phyloP scores from a whole-genome alignment of 2,329 filamentous ascomycete genomes.

The Stachybotrys echinatus region DNA sequence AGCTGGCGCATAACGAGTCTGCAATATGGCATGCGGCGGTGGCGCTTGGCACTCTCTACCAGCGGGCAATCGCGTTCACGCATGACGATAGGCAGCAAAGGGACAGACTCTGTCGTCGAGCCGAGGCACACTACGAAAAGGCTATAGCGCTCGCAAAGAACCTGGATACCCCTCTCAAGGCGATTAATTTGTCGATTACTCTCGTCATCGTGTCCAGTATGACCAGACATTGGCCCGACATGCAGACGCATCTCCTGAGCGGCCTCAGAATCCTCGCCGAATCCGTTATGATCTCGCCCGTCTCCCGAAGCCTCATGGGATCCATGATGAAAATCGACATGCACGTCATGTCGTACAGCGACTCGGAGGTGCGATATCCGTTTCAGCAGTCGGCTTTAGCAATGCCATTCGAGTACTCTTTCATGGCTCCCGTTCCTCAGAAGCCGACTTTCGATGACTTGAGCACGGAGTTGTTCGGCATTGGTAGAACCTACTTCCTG shows the following conservation, averaged over 20 bases:
- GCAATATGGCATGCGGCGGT: constrained; percentile 29
- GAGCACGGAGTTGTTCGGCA: too few relatives aligned
- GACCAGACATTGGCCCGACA: constrained; percentile 23
- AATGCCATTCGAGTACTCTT: too few relatives aligned
- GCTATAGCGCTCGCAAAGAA: constrained; percentile 20
- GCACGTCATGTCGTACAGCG: constrained; percentile 26
- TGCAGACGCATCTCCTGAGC: constrained; percentile 22
- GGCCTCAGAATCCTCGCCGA: constrained; percentile 18
- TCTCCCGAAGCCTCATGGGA: constrained; percentile 8
- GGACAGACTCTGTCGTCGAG: constrained; percentile 11
- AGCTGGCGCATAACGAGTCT: constrained; percentile 26
- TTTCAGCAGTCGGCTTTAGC: constrained; percentile 13
- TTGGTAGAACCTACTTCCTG: too few relatives aligned
- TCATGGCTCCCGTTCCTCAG: too few relatives aligned
- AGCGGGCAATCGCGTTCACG: constrained; percentile 13
- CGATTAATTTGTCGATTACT: constrained; percentile 24
- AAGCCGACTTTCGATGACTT: too few relatives aligned
- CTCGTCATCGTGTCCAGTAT: constrained; percentile 24
- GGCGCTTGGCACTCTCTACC: constrained; percentile 28
- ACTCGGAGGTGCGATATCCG: constrained; percentile 22
- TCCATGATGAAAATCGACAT: constrained; percentile 23
- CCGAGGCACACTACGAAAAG: constrained; percentile 16
- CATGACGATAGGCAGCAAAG: too few relatives aligned
- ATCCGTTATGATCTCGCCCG: constrained; percentile 9
- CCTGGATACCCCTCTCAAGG: constrained; percentile 16